Base-by-base conservation (phyloP, 148 eudicot species). In the Polygonum aviculare region DNA sequence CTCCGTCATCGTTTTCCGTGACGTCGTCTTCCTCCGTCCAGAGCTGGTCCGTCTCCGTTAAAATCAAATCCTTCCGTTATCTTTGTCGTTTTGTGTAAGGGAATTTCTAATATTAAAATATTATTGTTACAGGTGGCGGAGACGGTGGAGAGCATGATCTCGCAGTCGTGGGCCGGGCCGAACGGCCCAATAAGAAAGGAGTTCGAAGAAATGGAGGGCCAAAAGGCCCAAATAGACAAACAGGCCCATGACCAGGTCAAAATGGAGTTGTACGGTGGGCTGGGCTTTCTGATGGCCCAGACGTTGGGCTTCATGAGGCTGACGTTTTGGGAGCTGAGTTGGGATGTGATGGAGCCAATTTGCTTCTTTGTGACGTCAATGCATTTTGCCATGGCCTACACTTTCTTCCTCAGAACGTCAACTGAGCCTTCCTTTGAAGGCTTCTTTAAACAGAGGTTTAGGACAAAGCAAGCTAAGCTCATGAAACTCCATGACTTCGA, bases 261-360 rank as follows among this genome's bases (percentile, higher is more conserved):
- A 51, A 49, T 65, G 2, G 95, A 90, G 57, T 85, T 90, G n/a
- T 90, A 83, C 47, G 67, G 79, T 79, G 95, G 95, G 79, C 80
- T 90, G 81, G 95, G 89, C 80, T 83, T 84, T 40, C 3, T 87
- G 39, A 67, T 81, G 44, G 35, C 83, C 7, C 95, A 90, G 78
- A 88, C 89, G 21, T n/a, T 82, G 83, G 95, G 84, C 71, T 90
- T 85, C 65, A 90, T 90, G 92, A 90, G 95, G 87, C 88, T 90
- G 0, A 90, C 95, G 1, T 88, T 90, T 52, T 90, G 95, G 92
- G 95, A 90, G 52, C 84, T 90, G 0, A 85, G 73, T 44, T 90
- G 95, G 95, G 95, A 90, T 72, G 95, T 90, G 55, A 90, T 90
- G 95, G 95, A 90, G 82, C 95, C 95, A 73, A 87, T 90, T 79